These are phyloP conservation scores for Acanthamoeba castellanii DNA, from an alignment of 208 protist genomes.

Conservation along the genomic window DNA sequence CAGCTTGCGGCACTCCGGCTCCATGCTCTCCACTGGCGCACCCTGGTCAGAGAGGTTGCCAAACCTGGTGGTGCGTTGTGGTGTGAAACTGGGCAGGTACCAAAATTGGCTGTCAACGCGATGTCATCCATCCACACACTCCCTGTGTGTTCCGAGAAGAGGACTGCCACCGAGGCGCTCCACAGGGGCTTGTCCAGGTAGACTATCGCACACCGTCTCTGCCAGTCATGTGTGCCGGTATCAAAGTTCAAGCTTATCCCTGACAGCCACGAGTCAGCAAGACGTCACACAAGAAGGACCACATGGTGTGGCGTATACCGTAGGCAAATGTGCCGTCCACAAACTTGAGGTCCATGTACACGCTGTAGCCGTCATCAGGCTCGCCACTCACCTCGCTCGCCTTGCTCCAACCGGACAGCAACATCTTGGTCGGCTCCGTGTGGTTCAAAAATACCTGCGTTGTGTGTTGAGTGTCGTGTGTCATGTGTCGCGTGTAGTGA, in stretches of 20 bases:
- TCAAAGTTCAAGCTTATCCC: slow-evolving; percentile 44
- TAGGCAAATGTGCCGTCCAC: slow-evolving; percentile 12
- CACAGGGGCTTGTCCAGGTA: slow-evolving; percentile 3
- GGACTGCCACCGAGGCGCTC: not conserved
- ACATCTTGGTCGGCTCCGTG: not conserved
- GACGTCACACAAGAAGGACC: not conserved
- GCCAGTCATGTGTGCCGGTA: slow-evolving; percentile 17
- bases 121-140: slow-evolving; percentile 37
- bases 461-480: too few species aligned
- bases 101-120: not conserved
- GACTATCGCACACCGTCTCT: not conserved
- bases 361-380: not conserved
- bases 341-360: slow-evolving; percentile 40
- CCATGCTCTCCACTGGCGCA: not conserved
- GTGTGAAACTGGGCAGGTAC: too few species aligned
- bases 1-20: not conserved
- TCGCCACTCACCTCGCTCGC: not conserved
- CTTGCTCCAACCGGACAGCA: slow-evolving; percentile 35
- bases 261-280: not conserved
- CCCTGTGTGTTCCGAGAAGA: slow-evolving; percentile 32
- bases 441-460: not conserved
- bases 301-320: not conserved
- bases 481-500: not conserved
- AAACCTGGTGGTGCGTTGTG: too few species aligned
- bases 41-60: not conserved